Evolutionary conservation across 139 green algal genomes (phyloP).

Genomic region (Micractinium conductrix): DNA sequence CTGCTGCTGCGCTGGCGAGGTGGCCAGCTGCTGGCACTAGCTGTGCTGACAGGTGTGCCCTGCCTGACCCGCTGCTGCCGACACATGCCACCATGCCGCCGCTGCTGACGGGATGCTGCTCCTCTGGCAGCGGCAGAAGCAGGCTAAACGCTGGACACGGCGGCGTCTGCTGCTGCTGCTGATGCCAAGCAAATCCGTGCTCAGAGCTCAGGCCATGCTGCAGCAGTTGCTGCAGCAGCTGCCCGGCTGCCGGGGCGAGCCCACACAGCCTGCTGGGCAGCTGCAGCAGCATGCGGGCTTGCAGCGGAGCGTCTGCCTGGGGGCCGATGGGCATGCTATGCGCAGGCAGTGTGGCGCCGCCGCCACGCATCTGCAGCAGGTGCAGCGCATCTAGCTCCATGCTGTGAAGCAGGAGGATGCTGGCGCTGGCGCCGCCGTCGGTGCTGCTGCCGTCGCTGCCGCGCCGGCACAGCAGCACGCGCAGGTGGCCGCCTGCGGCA

Average conservation of each 20-base stretch:
- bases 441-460: background rate
- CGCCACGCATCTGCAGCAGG: background rate
- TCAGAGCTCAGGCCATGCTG: background rate
- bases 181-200: background rate
- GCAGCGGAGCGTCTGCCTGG: too few relatives aligned
- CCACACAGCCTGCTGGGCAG: background rate
- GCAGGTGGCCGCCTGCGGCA: background rate
- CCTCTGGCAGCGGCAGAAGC: background rate
- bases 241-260: background rate
- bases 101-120: background rate
- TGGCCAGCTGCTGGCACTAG: background rate
- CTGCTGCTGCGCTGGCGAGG: background rate
- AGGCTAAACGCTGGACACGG: background rate
- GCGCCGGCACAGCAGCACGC: slow-evolving; percentile 2
- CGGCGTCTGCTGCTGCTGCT: background rate
- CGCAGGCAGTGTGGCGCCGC: background rate
- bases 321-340: background rate
- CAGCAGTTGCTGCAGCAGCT: background rate
- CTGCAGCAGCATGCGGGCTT: slow-evolving; percentile 1
- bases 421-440: background rate
- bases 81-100: background rate
- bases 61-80: background rate
- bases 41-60: background rate
- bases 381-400: background rate
- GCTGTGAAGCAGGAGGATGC: background rate